Evolutionary conservation across 148 eudicot genomes (phyloP), one percentile per base, ranked within the genome.

Genomic region (Dianthus caryophyllus): DNA sequence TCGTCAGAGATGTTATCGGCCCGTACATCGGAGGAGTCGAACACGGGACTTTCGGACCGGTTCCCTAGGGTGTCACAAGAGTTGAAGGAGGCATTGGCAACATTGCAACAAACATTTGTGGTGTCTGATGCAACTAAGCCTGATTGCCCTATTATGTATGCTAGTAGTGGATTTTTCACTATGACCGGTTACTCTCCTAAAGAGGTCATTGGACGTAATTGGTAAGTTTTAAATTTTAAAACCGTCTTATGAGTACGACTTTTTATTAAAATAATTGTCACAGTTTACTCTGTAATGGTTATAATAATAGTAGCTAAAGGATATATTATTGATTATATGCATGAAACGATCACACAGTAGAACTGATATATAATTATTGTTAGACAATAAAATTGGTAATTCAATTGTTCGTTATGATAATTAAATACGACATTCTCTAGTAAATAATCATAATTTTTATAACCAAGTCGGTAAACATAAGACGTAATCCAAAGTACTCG

Each of bases 91-190:
- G 99, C 97, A 31, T 65, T 95, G 64, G 80, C 94, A 0, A 86
- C 87, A 2, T 68, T 95, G 61, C 93, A 95, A 56, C 99, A 95
- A 66, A 95, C 99, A 0, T 95, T 95, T 81, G 99, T 95, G 21
- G 97, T 95, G 20, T 90, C 96, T 0, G 99, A 95, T 71, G 99
- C 99, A 25, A 87, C 97, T 13, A 90, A 88, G 71, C 96, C 99
- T 5, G 96, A 95, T 30, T 83, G 82, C 56, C 99, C 99, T 1
- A 91, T 95, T 5, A 33, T 95, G 71, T 95, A 90, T 72, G 99
- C 99, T 26, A 95, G 99, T 67, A 87, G 87, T 72, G 99, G 99
- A 9, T 95, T 95, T 31, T 95, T 86, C 64, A 80, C 80, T 17
- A 95, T 95, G 97, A 95, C 99, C 31, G 97, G 97, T 1, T 95